A percentile compares a stretch with the other conserved stretches of the same genome.
phyloP scores from a whole-genome alignment of 306 rosid species.

The Cajanus cajan region DNA sequence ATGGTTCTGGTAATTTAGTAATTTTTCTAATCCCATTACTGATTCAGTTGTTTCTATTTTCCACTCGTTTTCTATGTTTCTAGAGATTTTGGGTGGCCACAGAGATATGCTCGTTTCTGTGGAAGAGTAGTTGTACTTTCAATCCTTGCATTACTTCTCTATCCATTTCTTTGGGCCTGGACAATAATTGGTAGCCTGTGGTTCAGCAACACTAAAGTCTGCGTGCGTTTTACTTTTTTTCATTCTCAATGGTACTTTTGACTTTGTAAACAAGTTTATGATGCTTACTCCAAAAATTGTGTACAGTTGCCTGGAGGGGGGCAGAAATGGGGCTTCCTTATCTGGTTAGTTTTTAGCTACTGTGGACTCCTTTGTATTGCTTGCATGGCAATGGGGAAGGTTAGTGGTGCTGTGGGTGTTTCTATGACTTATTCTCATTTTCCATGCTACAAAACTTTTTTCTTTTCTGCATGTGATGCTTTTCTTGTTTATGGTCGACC shows the following conservation, averaged over 20 bases:
- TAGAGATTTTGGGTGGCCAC: conserved; percentile 91
- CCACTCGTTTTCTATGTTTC: conserved; percentile 14
- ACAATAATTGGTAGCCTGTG: conserved; percentile 72
- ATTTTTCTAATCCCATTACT: background rate
- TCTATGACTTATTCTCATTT: conserved; percentile 4
- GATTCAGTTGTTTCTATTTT: conserved; percentile 9
- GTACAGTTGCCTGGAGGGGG: conserved; percentile 76
- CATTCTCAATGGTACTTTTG: background rate
- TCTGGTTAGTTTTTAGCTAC: conserved; percentile 90
- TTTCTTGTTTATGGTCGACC: background rate
- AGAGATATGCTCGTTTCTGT: conserved; percentile 74
- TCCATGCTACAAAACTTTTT: background rate
- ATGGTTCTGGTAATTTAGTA: conserved; percentile 2
- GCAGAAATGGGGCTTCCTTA: conserved; percentile 85
- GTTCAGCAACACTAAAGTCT: conserved; percentile 59
- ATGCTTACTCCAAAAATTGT: conserved; percentile 22
- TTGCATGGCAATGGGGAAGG: conserved; percentile 69
- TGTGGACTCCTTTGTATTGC: conserved; percentile 71
- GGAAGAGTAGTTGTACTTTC: conserved; percentile 78
- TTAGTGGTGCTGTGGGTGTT: conserved; percentile 33
- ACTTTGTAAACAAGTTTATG: conserved; percentile 15
- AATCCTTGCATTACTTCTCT: conserved; percentile 60
- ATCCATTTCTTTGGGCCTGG: conserved; percentile 94
- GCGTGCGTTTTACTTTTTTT: conserved; percentile 49
- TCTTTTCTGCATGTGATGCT: background rate